Evolutionary conservation across 768 basidiomycete species (phyloP), one percentile per base, ranked within the genome.

Genomic region (Agaricus subrufescens): DNA sequence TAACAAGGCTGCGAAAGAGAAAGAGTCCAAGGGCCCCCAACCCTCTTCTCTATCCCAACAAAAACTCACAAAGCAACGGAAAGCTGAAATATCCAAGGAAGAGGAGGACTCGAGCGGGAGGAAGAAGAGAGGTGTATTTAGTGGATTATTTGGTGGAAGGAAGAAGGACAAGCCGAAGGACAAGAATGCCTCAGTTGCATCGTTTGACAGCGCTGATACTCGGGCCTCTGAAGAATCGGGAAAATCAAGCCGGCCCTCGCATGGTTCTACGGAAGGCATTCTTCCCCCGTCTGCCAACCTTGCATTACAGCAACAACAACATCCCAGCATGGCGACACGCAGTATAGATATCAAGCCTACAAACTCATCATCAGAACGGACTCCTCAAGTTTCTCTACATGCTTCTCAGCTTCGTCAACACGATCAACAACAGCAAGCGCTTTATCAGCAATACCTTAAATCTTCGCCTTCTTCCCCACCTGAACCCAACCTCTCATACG

Each of bases 361-460:
- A 26, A 26, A 27, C 3, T 67, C 72, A 19, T 62, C 66, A 15
- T 65, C 66, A 10, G 63, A 62, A 9, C 68, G n/a, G 5, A 34
- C 11, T 34, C 65, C 67, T 2, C 80, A 78, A 45, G 79, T 89
- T 9, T 89, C 87, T 2, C 83, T 83, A 48, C 75, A 81, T 50
- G 80, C 88, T 1, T 85, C 83, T 12, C 84, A 87, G 47, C 73
- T 97, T 39, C 87, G 91, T 58, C 89, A 94, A 70, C 82, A 85
- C 51, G 94, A 97, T 60, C 88, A 91, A 67, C 88, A 94, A 61
- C 89, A 94, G 54, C 92, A 94, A 67, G 84, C 85, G 9, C 72
- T 91, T 30, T 97, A 96, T 69, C 87, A 86, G 60, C 88, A 91
- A 64, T 94, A 96, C 65, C 89, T 97, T 68, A 91, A 86, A 58